Conservation (phyloP, 2,329 filamentous ascomycete genomes). For the Colletotrichum nymphaeae region DNA sequence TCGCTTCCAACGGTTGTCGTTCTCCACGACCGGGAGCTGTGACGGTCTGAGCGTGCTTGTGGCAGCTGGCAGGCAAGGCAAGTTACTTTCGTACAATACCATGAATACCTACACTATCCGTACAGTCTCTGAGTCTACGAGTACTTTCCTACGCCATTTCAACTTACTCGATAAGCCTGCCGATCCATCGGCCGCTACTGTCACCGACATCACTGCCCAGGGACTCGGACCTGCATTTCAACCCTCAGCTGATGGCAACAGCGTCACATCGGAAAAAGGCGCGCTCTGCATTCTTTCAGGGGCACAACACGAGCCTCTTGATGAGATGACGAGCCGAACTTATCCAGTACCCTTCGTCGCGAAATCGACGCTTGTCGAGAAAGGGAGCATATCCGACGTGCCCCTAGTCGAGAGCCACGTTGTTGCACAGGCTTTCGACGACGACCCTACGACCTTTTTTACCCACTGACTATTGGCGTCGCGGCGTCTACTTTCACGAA, state of each 20-base stretch:
- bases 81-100: neutral
- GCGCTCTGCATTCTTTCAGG: constrained; percentile 19
- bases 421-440: constrained; percentile 24
- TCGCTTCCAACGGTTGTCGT: constrained; percentile 10
- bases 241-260: constrained; percentile 26
- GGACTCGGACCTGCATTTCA: constrained; percentile 22
- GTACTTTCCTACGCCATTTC: neutral
- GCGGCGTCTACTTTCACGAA: neutral
- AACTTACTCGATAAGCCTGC: neutral
- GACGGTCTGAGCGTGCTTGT: neutral
- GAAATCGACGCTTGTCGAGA: constrained; percentile 29
- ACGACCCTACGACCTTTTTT: neutral
- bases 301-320: constrained; percentile 27
- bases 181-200: constrained; percentile 11
- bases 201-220: constrained; percentile 19
- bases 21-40: neutral
- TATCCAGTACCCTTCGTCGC: constrained; percentile 17
- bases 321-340: constrained; percentile 28
- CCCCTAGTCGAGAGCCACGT: constrained; percentile 4
- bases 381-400: constrained; percentile 17
- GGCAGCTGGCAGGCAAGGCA: constrained; percentile 3
- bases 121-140: too few species aligned
- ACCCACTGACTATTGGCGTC: constrained; percentile 3
- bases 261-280: constrained; percentile 12
- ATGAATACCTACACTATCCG: too few species aligned